Base-by-base conservation (phyloP, 2,329 filamentous ascomycete genomes). In the Clathrospora elynae region DNA sequence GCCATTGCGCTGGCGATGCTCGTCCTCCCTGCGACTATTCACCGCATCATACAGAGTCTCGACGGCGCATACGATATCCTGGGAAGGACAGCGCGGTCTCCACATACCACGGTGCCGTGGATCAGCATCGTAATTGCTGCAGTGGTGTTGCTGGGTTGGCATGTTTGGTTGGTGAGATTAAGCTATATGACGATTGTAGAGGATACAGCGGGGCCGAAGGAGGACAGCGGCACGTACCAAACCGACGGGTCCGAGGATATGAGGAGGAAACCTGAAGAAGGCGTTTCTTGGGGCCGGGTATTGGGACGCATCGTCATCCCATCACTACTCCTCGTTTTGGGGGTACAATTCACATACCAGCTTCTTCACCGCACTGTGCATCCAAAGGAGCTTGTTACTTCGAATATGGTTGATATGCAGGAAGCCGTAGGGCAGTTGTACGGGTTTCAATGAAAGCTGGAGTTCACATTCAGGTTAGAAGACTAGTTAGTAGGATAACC, bases 21-120 rank as follows among this genome's bases (percentile, higher is more conserved):
- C 30, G 5, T 55, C 26, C 12, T 59, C 11, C 53, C 57, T 3
- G 17, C 31, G 4, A 5, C 24, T 22, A 51, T 59, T 30, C 55
- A 62, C 8, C 18, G 24, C 34, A n/a, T 45, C n/a, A 49, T 57
- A 4, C 40, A 31, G 26, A 36, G 19, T 9, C 19, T 62, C 6
- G 47, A 51, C 35, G 35, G 43, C 1, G 11, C 55, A n/a, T 51
- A 56, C 32, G 52, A 56, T 7, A 13, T 51, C 6, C 18, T 58
- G 2, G 49, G 51, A 2, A 49, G 59, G 5, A 29, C 46, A 20
- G 52, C 57, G 5, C 50, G 35, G 13, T 59, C 57, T 11, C 46
- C 49, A 2, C 56, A 54, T 7, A 26, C 19, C 13, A 23, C 17
- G 2, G 9, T 31, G 0, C 14, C 40, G 1, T 48, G 37, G 44